These are phyloP conservation scores for Fusarium palustre DNA, from an alignment of 2,329 filamentous ascomycete species.

Conservation along the genomic window DNA sequence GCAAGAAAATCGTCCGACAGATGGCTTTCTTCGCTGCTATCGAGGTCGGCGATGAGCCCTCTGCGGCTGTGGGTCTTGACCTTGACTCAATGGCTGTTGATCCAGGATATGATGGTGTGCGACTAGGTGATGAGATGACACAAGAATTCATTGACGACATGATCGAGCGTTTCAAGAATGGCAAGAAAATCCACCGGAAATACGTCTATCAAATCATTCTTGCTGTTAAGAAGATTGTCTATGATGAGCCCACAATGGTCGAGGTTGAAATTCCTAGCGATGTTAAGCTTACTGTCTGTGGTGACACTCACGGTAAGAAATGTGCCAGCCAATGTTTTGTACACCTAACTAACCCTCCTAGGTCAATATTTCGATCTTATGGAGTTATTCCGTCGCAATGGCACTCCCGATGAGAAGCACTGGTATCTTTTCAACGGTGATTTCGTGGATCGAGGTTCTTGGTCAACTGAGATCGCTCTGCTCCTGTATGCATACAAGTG, in stretches of 20 bases:
- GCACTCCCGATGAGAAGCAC: slow-evolving; percentile 84
- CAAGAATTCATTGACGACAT: slow-evolving; percentile 98
- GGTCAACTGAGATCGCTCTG: slow-evolving; percentile 97
- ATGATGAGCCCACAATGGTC: slow-evolving; percentile 96
- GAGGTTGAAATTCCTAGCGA: slow-evolving; percentile 85
- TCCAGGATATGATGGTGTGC: slow-evolving; percentile 84
- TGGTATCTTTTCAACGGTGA: slow-evolving; percentile 98
- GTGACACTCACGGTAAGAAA: slow-evolving; percentile 88
- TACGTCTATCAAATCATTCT: slow-evolving; percentile 98
- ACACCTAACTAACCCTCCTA: slow-evolving; percentile 52
- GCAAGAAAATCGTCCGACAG: slow-evolving; percentile 93
- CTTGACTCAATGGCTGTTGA: slow-evolving; percentile 88
- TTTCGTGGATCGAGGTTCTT: slow-evolving; percentile 96
- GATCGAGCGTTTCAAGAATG: slow-evolving; percentile 94
- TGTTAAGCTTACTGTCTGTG: slow-evolving; percentile 89
- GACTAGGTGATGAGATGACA: slow-evolving; percentile 86
- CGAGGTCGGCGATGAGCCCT: slow-evolving; percentile 91
- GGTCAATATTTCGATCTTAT: slow-evolving; percentile 98
- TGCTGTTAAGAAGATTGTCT: slow-evolving; percentile 88
- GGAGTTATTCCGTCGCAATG: slow-evolving; percentile 94
- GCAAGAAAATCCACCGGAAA: slow-evolving; percentile 95
- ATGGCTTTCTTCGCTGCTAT: slow-evolving; percentile 95
- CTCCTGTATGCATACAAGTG: slow-evolving; percentile 97
- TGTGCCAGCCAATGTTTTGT: background rate
- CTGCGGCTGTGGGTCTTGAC: slow-evolving; percentile 90